Conservation (phyloP, 768 basidiomycete species). For the Hirschioporus abietinus region DNA sequence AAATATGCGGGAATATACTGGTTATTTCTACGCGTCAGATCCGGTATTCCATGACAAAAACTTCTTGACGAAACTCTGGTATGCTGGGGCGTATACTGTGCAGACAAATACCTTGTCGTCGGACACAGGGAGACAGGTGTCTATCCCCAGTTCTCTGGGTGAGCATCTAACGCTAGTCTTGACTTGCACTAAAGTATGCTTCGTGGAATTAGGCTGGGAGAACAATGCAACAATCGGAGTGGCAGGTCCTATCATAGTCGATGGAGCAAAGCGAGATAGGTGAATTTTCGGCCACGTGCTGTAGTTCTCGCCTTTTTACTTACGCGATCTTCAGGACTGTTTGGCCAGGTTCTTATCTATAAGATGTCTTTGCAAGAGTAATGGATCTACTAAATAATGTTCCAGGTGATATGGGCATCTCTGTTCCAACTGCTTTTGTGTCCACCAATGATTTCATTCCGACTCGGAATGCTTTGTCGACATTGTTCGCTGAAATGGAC, state of each 20-base stretch:
- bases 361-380: neutral
- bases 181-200: neutral
- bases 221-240: slow-evolving; percentile 52
- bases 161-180: slow-evolving; percentile 3
- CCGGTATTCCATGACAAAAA: slow-evolving; percentile 38
- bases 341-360: slow-evolving; percentile 43
- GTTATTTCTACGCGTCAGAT: slow-evolving; percentile 47
- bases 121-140: slow-evolving; percentile 42
- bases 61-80: slow-evolving; percentile 55
- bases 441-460: slow-evolving; percentile 55
- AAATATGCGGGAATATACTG: slow-evolving; percentile 42
- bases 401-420: slow-evolving; percentile 57
- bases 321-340: slow-evolving; percentile 34
- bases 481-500: slow-evolving; percentile 51
- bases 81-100: slow-evolving; percentile 56
- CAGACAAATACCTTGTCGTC: slow-evolving; percentile 51
- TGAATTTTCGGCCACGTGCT: slow-evolving; percentile 16
- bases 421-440: slow-evolving; percentile 55
- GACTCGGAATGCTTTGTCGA: slow-evolving; percentile 51
- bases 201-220: slow-evolving; percentile 36
- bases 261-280: slow-evolving; percentile 57
- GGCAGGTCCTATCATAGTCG: slow-evolving; percentile 56
- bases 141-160: slow-evolving; percentile 40
- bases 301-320: neutral
- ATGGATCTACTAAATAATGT: neutral